Evolutionary conservation across 768 basidiomycete genomes (phyloP), one percentile per base, ranked within the genome.

Genomic region (Russula sp.): DNA sequence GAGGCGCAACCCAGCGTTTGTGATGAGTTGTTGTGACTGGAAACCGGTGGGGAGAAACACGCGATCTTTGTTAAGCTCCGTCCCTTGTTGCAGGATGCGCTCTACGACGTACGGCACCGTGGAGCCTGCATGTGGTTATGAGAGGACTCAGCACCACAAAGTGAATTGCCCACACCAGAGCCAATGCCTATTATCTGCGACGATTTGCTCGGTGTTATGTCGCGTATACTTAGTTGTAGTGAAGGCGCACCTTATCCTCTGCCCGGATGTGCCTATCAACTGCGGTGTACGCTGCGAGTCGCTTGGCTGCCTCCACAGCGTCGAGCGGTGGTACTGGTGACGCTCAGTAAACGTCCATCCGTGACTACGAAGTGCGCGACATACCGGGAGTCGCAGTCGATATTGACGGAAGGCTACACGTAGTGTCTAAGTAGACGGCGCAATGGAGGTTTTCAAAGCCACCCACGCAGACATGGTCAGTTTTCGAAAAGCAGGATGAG

Each of bases 41-140:
- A 98, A 98, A 85, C 90, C 91, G 4, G 93, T 96, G 5, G 94
- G 93, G 59, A 97, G 83, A 73, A 97, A 97, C 7, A 95, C 82
- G 29, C 96, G 84, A 22, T 81, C 79, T 69, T 80, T 81, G 78
- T 99, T 99, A 13, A 81, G 76, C 38, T 82, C 83, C 14, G 69
- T 64, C 2, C 93, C 94, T 72, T 97, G 93, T 64, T 87, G 81
- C 11, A 93, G 81, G 59, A 99, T 95, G 56, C 94, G 81, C 67
- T 99, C 94, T 25, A 99, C 94, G 55, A 98, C 94, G 70, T 96
- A 99, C 3, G 93, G 93, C 0, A 98, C 94, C 1, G 94, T 98
- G 8, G 93, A 93, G 43, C 93, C 92, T 85, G 63, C n/a, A 35
- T 22, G 2, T 9, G 20, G 35, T 39, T 38, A 36, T 20, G 25